phyloP scores from a whole-genome alignment of 345 rosid genomes.

The Arabidopsis suecica region DNA sequence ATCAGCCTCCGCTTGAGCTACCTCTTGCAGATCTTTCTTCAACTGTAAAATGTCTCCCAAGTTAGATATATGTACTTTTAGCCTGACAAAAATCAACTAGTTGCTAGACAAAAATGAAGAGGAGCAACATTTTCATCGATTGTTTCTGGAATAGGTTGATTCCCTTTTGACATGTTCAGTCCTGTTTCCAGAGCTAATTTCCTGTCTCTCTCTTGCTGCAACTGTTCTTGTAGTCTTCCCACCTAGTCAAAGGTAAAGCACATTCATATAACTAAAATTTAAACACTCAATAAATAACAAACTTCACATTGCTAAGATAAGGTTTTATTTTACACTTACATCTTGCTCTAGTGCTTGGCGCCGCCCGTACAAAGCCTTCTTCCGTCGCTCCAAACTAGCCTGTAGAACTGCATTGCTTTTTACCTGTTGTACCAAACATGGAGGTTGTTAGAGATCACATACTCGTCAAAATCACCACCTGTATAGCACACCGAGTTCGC shows the following conservation, averaged over 20 bases:
- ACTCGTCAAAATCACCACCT: conserved; percentile 10
- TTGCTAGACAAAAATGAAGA: conserved; percentile 15
- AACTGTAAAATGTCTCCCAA: conserved; percentile 50
- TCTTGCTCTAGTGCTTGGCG: conserved; percentile 79
- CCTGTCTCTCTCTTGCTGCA: conserved; percentile 75
- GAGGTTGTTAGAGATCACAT: conserved; percentile 23
- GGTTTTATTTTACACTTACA: conserved; percentile 52
- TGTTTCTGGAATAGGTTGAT: conserved; percentile 44
- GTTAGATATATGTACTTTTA: conserved; percentile 35
- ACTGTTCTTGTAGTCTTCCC: conserved; percentile 74
- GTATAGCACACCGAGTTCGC: conserved; percentile 21
- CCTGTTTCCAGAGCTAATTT: conserved; percentile 69
- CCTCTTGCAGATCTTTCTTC: conserved; percentile 68
- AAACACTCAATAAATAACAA: conserved; percentile 3
- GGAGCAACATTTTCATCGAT: conserved; percentile 69
- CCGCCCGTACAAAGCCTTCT: conserved; percentile 63
- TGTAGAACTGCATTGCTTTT: conserved; percentile 66
- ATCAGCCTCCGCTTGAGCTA: conserved; percentile 68
- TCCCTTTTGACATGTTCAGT: conserved; percentile 54
- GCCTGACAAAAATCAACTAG: conserved; percentile 26
- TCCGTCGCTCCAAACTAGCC: conserved; percentile 65
- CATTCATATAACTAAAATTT: conserved; percentile 8
- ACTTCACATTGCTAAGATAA: conserved; percentile 17
- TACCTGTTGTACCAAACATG: conserved; percentile 50
- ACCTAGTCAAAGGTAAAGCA: conserved; percentile 56